Evolutionary conservation across 352 stramenopile genomes (phyloP).

Genomic region (Phytopythium aichiense): DNA sequence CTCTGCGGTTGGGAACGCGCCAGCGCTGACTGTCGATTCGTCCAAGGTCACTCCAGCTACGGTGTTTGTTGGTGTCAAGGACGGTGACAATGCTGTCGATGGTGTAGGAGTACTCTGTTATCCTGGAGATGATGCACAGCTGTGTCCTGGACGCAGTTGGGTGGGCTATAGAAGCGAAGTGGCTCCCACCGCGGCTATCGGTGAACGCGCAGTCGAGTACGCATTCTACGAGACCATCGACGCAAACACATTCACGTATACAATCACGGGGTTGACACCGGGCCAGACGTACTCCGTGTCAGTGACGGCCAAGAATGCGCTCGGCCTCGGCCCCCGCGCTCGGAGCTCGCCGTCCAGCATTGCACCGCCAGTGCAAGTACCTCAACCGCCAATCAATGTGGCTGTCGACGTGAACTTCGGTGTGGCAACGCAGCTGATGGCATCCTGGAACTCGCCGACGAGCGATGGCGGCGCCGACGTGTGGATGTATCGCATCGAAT

Average conservation of each 20-base stretch:
- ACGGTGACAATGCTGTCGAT: conserved; percentile 76
- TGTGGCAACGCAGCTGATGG: conserved; percentile 64
- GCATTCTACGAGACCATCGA: conserved; percentile 68
- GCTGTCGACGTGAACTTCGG: conserved; percentile 69
- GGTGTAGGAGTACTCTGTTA: conserved; percentile 35
- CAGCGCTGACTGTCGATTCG: conserved; percentile 44
- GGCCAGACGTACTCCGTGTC: conserved; percentile 83
- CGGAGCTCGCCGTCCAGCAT: conserved; percentile 39
- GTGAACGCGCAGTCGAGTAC: conserved; percentile 62
- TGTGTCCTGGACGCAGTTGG: conserved; percentile 46
- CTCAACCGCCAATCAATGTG: conserved; percentile 63
- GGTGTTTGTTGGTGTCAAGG: conserved; percentile 56
- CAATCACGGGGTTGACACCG: conserved; percentile 58
- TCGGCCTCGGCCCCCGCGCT: conserved; percentile 47
- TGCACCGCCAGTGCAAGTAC: conserved; percentile 70
- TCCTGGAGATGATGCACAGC: conserved; percentile 24
- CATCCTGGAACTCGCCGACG: conserved; percentile 37
- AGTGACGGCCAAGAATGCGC: conserved; percentile 86
- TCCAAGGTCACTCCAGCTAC: conserved; percentile 47
- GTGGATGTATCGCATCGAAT: conserved; percentile 78
- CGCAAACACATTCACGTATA: conserved; percentile 53
- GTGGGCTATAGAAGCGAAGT: conserved; percentile 25
- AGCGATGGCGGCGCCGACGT: conserved; percentile 59
- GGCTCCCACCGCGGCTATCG: conserved; percentile 24
- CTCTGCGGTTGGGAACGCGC: conserved; percentile 55